Evolutionary conservation across 345 rosid species (phyloP), one percentile per base, ranked within the genome.

Genomic region (Pugionium cornutum): DNA sequence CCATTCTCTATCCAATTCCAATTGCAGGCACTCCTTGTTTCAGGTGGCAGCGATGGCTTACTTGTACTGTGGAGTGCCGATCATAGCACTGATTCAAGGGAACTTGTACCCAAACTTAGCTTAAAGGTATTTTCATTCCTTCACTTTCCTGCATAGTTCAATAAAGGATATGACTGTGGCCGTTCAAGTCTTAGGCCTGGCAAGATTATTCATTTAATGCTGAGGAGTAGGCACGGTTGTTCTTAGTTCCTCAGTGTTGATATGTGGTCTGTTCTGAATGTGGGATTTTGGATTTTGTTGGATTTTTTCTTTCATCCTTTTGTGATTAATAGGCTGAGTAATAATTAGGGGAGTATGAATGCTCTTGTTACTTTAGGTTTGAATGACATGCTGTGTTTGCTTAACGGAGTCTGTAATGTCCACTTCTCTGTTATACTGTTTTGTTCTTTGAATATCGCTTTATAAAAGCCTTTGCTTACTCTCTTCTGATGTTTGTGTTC

Each of bases 61-160:
- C 97, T 94, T 74, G 79, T 90, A 46, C 82, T 90, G 47, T 94
- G 99, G 99, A 94, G 91, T 74, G 96, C 97, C 9, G 99, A 94
- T 81, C 90, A 90, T 63, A 77, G 95, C 65, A 88, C 84, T 74
- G 99, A 90, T 81, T 86, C 99, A 40, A 83, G 88, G 68, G 99
- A 94, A 73, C 96, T 94, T 79, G 99, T 94, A 58, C 97, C 99
- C 58, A 94, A 94, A 78, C 87, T 90, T 60, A 94, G 94, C 68
- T 85, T 94, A 77, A 94, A 94, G 89, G 99, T 90, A 68, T 37
- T 58, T 58, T 41, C 18, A n/a, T 67, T 53, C 62, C 43, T 44
- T 59, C 72, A 44, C 56, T 26, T 73, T 32, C 63, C 30, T 45
- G 11, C 44, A 73, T 7, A 46, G 40, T 9, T 60, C 40, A 69